Evolutionary conservation across 345 rosid species (phyloP), one percentile per base, ranked within the genome.

Genomic region (Nephelium lappaceum): DNA sequence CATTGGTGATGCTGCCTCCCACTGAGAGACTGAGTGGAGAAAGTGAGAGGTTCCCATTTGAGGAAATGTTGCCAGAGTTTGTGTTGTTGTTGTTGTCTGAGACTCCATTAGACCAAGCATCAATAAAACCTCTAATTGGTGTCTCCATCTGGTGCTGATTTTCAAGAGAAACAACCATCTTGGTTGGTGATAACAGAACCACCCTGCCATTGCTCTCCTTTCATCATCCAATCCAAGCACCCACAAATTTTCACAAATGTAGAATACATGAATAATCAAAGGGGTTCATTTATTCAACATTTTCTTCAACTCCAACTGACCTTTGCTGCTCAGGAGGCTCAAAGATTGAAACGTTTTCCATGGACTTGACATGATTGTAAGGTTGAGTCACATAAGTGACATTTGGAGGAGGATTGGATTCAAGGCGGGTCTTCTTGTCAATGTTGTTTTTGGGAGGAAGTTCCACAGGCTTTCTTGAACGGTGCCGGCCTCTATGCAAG

Each of bases 391-490:
- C 31, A 27, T 27, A 4, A 31, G 36, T 31, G 36, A 4, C 36
- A 31, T 31, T 31, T 27, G 76, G 49, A 68, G 75, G 47, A 42
- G n/a, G 72, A 10, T 73, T 14, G 5, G 36, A 66, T 66, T 31
- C 24, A 53, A 73, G 81, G 69, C 83, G 81, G 61, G 76, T 81
- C 86, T 78, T 89, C 71, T 85, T 69, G 31, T 73, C 73, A 67
- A 83, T 71, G 49, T 71, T 77, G 73, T 55, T 53, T 36, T 51
- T 66, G 24, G 78, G 21, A 41, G 80, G 81, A 81, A 81, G 91
- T 89, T 92, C 97, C 98, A 94, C 98, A 88, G 79, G 97, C 94
- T 92, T 94, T 94, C 97, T 94, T 94, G 98, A 94, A 94, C 98
- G 98, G 82, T 95, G 95, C 68, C 95, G 95, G 63, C 94, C 93